Base-by-base conservation (phyloP, 1,139 yeast genomes). In the Wickerhamomyces sp. region DNA sequence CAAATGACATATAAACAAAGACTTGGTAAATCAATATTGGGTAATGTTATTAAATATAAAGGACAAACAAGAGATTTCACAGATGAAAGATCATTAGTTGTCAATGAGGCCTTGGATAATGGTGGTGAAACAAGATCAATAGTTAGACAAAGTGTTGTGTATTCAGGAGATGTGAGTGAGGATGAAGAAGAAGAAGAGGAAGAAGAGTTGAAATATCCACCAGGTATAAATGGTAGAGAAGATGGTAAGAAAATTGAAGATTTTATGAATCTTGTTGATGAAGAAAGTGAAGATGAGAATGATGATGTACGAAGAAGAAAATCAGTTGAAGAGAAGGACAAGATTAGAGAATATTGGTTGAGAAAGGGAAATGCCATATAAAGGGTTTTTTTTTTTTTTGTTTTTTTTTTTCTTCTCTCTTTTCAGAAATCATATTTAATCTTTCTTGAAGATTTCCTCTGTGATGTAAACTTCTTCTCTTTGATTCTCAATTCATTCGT, bases 11-110 rank as follows among this genome's bases (percentile, higher is more conserved):
- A 79, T 55, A 82, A 74, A 51, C 71, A 75, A 29, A 63, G 95
- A 39, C 51, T 80, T 10, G 91, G 91, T 0, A 75, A 75, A 55
- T 83, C 87, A 47, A 81, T 87, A 16, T 58, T 87, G 36, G 95
- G 95, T 3, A 85, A 83, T 47, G 83, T 87, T 14, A 83, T 87
- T 42, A 78, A 77, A 51, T 81, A 77, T 54, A 75, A 71, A 42
- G 95, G 95, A 4, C 77, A 76, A 41, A 77, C 72, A 47, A 68
- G 96, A 58, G 89, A 84, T 54, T 86, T 86, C 56, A 74, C 73
- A 35, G 95, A 86, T 57, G 94, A 85, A 35, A 69, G 94, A 54
- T 64, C 62, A 29, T 62, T 72, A 41, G 86, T 83, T 2, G 59
- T 62, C 9, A 85, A 84, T 54, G 73, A 74, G 39, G 89, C 91